Base-by-base conservation (phyloP, 768 basidiomycete species). In the Kwoniella botswanensis region DNA sequence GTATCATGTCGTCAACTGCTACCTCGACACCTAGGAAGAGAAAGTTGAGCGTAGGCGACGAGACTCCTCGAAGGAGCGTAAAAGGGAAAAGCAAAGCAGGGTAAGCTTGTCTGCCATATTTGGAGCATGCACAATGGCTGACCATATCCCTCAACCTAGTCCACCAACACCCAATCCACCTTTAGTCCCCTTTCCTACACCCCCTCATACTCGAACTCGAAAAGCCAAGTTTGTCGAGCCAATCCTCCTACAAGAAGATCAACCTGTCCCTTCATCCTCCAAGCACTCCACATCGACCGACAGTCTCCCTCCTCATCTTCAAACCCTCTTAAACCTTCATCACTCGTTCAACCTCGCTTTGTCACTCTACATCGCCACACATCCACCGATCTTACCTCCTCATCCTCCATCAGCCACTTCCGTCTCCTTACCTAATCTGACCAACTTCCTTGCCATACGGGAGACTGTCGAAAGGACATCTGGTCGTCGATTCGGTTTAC, bases 301-400 rank as follows among this genome's bases (percentile, higher is more conserved):
- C 41, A 12, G 42, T 24, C 76, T 83, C 1, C 82, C 82, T 18
- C 69, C 73, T 1, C 81, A 82, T 62, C 73, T 83, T 1, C 72
- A 81, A 50, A 80, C 79, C n/a, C 74, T 83, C 2, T 62, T 82
- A 10, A 67, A 73, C 18, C 72, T 82, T 1, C 81, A 82, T 64
- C 71, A 73, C 17, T 77, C 82, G 11, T 79, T 82, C 71, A 81
- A 81, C 63, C 78, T 83, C 43, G 79, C 81, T 5, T 65, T 83
- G 3, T 76, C 79, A 0, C 73, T 83, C 4, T 77, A 81, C 56
- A 72, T 83, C 53, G 82, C 82, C 18, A 79, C 79, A 15, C 75
- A 81, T 55, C 81, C 82, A 7, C 82, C 82, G 0, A 71, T 83
- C 46, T 73, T 83, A 12, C 82, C 82, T 9, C 80, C 79, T 29